A percentile compares a stretch with the other conserved stretches of the same genome.
phyloP scores from a whole-genome alignment of 768 basidiomycete species.

The Leccinum disarticulatum region DNA sequence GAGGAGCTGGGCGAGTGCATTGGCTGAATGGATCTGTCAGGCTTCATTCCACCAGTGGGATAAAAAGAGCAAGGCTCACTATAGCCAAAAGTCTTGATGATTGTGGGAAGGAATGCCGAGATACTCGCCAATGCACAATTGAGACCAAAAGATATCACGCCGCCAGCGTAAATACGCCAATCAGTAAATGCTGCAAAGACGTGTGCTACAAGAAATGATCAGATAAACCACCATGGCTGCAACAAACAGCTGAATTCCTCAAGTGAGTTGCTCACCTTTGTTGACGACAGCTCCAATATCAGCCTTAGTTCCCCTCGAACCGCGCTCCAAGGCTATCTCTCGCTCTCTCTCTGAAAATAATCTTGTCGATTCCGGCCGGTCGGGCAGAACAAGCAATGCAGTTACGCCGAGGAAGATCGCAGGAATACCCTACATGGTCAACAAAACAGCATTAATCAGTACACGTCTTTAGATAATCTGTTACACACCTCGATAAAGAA shows the following conservation, averaged over 20 bases:
- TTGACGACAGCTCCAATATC: slow-evolving; percentile 66
- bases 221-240: background rate
- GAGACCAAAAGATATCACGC: slow-evolving; percentile 75
- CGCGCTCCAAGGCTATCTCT: slow-evolving; percentile 62
- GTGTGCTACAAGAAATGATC: slow-evolving; percentile 45
- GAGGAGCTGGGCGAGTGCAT: slow-evolving; percentile 56
- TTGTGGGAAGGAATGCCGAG: slow-evolving; percentile 81
- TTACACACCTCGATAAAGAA: slow-evolving; percentile 67
- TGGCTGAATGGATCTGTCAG: background rate
- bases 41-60: background rate
- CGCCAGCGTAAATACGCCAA: slow-evolving; percentile 68
- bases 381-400: slow-evolving; percentile 57
- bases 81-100: slow-evolving; percentile 70
- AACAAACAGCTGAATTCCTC: background rate
- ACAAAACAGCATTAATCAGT: slow-evolving; percentile 30
- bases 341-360: slow-evolving; percentile 54
- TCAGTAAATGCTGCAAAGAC: slow-evolving; percentile 62
- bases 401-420: slow-evolving; percentile 61
- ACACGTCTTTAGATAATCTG: background rate
- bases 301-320: slow-evolving; percentile 63
- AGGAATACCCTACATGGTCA: slow-evolving; percentile 54
- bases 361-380: slow-evolving; percentile 68
- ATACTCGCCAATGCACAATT: slow-evolving; percentile 76
- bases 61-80: slow-evolving; percentile 42
- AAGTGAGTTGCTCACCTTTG: slow-evolving; percentile 43